Percentiles rank a stretch among this genome's conserved stretches.
These are phyloP conservation scores for Beauveria sp. DNA, from an alignment of 2,329 filamentous ascomycete species.

Conservation along the genomic window DNA sequence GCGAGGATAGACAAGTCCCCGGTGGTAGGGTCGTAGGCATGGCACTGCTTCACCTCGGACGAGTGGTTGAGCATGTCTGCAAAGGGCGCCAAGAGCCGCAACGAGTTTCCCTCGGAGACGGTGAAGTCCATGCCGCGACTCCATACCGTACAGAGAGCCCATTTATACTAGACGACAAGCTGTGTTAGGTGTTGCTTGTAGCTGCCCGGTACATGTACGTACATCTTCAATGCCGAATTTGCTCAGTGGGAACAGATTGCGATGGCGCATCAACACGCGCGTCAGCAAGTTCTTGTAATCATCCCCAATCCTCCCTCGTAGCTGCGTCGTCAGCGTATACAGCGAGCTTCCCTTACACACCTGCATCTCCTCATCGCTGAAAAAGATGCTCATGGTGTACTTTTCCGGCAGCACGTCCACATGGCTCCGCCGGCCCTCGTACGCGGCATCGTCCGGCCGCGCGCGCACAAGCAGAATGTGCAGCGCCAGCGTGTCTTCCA, in stretches of 20 bases:
- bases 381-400: slow-evolving; percentile 29
- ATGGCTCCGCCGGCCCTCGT: slow-evolving; percentile 20
- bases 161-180: slow-evolving; percentile 23
- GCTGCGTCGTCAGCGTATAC: slow-evolving; percentile 25
- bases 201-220: slow-evolving; percentile 10
- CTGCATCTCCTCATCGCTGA: slow-evolving; percentile 25
- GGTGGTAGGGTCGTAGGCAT: slow-evolving; percentile 25
- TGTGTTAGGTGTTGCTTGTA: too few species aligned
- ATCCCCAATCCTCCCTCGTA: slow-evolving; percentile 21
- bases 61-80: slow-evolving; percentile 32
- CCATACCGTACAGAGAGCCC: slow-evolving; percentile 22
- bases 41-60: slow-evolving; percentile 25
- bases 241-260: slow-evolving; percentile 24
- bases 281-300: slow-evolving; percentile 23
- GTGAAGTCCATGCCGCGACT: slow-evolving; percentile 28
- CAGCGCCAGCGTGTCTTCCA: slow-evolving; percentile 25
- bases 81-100: slow-evolving; percentile 22
- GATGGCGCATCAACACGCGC: slow-evolving; percentile 22
- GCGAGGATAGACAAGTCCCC: slow-evolving; percentile 23
- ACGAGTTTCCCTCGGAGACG: not conserved
- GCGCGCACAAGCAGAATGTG: slow-evolving; percentile 28
- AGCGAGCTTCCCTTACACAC: slow-evolving; percentile 26
- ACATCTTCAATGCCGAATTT: slow-evolving; percentile 27
- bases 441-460: slow-evolving; percentile 20
- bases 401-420: slow-evolving; percentile 22